These are phyloP conservation scores for Candida rishiriensis DNA, from an alignment of 805 yeast species.

Conservation along the genomic window DNA sequence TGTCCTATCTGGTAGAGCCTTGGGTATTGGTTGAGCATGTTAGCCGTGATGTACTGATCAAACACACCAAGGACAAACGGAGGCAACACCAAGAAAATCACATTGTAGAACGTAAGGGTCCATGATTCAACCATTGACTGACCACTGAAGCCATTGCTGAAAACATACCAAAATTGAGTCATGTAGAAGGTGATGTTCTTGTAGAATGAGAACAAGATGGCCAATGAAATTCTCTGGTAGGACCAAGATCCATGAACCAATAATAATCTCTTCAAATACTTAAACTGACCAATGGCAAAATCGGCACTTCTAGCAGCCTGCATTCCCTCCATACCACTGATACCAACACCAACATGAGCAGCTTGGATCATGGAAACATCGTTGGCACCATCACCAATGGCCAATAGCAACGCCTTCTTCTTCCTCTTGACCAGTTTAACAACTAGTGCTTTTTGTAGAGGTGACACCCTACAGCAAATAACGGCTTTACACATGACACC, in stretches of 20 bases:
- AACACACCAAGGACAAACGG: constrained; percentile 95
- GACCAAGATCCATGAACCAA: constrained; percentile 98
- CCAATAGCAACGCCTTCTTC: constrained; percentile 69
- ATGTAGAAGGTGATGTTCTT: constrained; percentile 92
- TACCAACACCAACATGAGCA: constrained; percentile 98
- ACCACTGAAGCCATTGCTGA: constrained; percentile 88
- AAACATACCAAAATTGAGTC: constrained; percentile 98
- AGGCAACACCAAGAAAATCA: constrained; percentile 89
- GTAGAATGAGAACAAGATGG: constrained; percentile 91
- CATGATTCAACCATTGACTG: constrained; percentile 96
- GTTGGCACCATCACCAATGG: constrained; percentile 98
- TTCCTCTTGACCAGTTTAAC: constrained; percentile 90
- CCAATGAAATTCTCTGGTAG: constrained; percentile 88
- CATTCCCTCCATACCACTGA: constrained; percentile 99
- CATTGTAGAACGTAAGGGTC: constrained; percentile 95
- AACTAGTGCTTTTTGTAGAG: constrained; percentile 92
- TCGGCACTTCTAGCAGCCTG: constrained; percentile 99
- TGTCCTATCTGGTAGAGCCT: constrained; percentile 91
- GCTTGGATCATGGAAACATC: constrained; percentile 99
- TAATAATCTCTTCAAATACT: constrained; percentile 72
- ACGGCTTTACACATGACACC: constrained; percentile 92
- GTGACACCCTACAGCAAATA: constrained; percentile 96
- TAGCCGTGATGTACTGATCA: constrained; percentile 92
- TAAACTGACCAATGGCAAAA: constrained; percentile 93
- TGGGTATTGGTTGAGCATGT: constrained; percentile 87